Percentiles rank a stretch among this genome's conserved stretches.
These are phyloP conservation scores for Chalciporus chontae DNA, from an alignment of 768 basidiomycete genomes.

Conservation along the genomic window DNA sequence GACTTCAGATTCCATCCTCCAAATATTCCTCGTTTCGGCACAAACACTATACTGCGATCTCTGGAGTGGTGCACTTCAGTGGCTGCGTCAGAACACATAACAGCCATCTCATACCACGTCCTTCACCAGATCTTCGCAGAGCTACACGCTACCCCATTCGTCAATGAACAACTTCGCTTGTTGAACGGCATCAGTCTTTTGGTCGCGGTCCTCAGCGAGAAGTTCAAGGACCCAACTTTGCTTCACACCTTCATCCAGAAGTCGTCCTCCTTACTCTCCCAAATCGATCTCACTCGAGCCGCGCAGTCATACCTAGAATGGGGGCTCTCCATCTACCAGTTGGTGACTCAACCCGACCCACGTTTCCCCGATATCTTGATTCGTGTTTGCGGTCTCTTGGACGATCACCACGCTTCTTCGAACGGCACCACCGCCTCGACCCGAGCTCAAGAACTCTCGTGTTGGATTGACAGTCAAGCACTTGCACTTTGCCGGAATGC, in stretches of 20 bases:
- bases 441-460: constrained; percentile 47
- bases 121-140: constrained; percentile 68
- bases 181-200: constrained; percentile 72
- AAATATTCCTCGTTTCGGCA: constrained; percentile 60
- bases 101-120: constrained; percentile 74
- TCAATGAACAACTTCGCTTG: constrained; percentile 80
- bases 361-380: constrained; percentile 64
- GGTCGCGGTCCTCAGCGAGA: constrained; percentile 55
- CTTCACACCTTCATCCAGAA: constrained; percentile 70
- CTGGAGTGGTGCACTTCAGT: constrained; percentile 56
- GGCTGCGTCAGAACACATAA: constrained; percentile 39
- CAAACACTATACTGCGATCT: constrained; percentile 48
- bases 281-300: constrained; percentile 61
- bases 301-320: constrained; percentile 80
- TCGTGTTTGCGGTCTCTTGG: constrained; percentile 58
- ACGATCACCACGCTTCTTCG: constrained; percentile 45
- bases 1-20: constrained; percentile 55
- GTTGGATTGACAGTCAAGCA: constrained; percentile 63
- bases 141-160: constrained; percentile 62
- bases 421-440: constrained; percentile 27
- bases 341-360: constrained; percentile 39
- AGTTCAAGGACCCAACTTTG: constrained; percentile 56
- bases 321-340: constrained; percentile 57
- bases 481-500: constrained; percentile 38
- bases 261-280: constrained; percentile 57